phyloP scores from a whole-genome alignment of 768 basidiomycete species.

The Punctularia strigosozonata region DNA sequence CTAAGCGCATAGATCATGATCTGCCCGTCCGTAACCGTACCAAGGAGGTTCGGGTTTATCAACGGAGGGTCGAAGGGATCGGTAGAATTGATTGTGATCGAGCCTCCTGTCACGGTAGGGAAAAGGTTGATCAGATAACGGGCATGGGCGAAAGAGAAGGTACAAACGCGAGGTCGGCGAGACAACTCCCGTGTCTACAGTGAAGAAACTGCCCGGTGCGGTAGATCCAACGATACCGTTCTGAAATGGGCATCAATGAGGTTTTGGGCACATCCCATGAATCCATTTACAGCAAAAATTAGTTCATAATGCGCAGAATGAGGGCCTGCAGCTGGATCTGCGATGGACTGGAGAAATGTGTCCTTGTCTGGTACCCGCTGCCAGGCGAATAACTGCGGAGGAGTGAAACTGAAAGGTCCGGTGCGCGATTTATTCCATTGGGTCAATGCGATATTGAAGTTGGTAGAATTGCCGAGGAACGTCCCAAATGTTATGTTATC shows the following conservation, averaged over 20 bases:
- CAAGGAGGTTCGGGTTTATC: conserved; percentile 38
- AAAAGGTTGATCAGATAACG: too few species aligned
- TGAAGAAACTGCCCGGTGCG: neutral
- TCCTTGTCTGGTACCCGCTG: conserved; percentile 4
- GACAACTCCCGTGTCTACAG: too few species aligned
- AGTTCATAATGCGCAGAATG: conserved; percentile 9
- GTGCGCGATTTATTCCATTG: conserved; percentile 6
- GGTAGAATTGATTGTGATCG: conserved; percentile 25
- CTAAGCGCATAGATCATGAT: conserved; percentile 18
- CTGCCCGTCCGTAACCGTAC: conserved; percentile 19
- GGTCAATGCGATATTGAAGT: neutral
- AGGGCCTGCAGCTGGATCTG: conserved; percentile 10
- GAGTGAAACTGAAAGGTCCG: conserved; percentile 7
- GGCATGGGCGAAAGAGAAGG: too few species aligned
- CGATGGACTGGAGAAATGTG: neutral
- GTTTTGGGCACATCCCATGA: too few species aligned
- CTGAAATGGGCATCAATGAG: too few species aligned
- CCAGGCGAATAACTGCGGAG: conserved; percentile 5
- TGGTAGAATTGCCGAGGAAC: conserved; percentile 2
- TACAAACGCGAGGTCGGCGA: too few species aligned
- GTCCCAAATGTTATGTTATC: conserved; percentile 6
- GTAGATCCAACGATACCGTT: too few species aligned
- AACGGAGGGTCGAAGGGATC: conserved; percentile 33
- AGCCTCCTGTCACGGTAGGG: conserved; percentile 25
- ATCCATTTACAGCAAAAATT: conserved; percentile 4